A percentile compares a stretch with the other conserved stretches of the same genome.
Evolutionary conservation across 257 asterid species (phyloP).

Genomic region (Solanum infundibuliforme): DNA sequence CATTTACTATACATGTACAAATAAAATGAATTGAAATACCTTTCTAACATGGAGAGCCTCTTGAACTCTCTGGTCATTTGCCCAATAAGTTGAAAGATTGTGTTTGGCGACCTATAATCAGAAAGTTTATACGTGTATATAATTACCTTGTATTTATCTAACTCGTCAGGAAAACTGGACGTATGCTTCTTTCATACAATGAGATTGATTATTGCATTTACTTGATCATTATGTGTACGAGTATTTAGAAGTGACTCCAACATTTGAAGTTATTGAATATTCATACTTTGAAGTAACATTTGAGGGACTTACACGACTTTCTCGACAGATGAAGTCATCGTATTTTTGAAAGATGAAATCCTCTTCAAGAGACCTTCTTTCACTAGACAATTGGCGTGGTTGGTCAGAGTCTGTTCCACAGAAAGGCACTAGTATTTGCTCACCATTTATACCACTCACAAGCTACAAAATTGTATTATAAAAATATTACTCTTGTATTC

Average conservation of each 20-base stretch:
- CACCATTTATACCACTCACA: neutral
- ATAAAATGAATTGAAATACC: neutral
- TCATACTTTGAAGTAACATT: too few species aligned
- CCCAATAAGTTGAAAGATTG: slow-evolving; percentile 1
- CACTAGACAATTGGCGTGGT: neutral
- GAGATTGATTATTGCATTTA: neutral
- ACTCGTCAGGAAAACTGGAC: neutral
- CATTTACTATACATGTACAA: neutral
- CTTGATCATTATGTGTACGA: neutral
- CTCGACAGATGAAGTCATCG: neutral
- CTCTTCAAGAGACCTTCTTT: neutral
- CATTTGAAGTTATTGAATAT: too few species aligned
- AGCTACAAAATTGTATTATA: neutral
- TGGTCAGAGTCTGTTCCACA: neutral
- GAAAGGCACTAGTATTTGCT: neutral
- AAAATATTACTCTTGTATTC: neutral
- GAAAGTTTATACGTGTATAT: too few species aligned
- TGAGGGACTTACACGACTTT: neutral
- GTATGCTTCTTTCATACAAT: neutral
- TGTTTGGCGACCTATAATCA: neutral
- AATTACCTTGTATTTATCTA: too few species aligned
- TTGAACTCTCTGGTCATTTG: slow-evolving; percentile 10
- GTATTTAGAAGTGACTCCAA: neutral
- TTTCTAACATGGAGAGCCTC: slow-evolving; percentile 19
- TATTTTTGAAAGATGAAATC: neutral